Base-by-base conservation (phyloP, 2,329 filamentous ascomycete species). In the Endothia cerciana region DNA sequence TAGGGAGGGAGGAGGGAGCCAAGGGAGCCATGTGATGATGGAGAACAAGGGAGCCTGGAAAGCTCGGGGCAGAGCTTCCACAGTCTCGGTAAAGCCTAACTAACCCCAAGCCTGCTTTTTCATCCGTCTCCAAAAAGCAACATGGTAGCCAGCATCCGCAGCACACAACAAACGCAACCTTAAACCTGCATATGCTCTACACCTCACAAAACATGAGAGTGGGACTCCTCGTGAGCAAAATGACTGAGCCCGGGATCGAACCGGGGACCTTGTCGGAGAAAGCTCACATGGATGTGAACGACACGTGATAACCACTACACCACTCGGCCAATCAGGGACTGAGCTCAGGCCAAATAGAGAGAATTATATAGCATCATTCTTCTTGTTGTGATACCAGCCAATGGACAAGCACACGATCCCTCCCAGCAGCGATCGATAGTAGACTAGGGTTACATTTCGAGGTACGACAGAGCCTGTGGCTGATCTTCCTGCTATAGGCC, bases 291-390 rank as follows among this genome's bases (percentile, higher is more conserved):
- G 10, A 3, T 66, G 64, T 66, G 64, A 66, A 66, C 60, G 60
- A 55, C 22, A 63, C 40, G 61, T 66, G 60, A 66, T 66, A 63
- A 66, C 64, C 55, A 63, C 61, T 63, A 63, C 55, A 66, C 55
- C 64, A 60, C 55, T 51, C 25, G n/a, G 25, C 25, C 47, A 49
- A n/a, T 49, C 19, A 22, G 33, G 33, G 10, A 36, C 33, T 36
- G 33, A 36, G 33, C 10, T 36, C 10, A 7, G 33, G 6, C 6
- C 33, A 5, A 36, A 36, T 10, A 1, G 6, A 36, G 4, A 1
- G 10, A 7, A 36, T 1, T 36, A 36, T 36, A 36, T 36, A 36
- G 33, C 10, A 10, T 36, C n/a, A n/a, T n/a, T n/a, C n/a, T n/a
- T n/a, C 33, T 36, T 7, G 33, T 36, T 36, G 33, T 36, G 2